A percentile compares a stretch with the other conserved stretches of the same genome.
Conservation (phyloP, 441 rosid species). For the Cnidoscolus chayamansa region DNA sequence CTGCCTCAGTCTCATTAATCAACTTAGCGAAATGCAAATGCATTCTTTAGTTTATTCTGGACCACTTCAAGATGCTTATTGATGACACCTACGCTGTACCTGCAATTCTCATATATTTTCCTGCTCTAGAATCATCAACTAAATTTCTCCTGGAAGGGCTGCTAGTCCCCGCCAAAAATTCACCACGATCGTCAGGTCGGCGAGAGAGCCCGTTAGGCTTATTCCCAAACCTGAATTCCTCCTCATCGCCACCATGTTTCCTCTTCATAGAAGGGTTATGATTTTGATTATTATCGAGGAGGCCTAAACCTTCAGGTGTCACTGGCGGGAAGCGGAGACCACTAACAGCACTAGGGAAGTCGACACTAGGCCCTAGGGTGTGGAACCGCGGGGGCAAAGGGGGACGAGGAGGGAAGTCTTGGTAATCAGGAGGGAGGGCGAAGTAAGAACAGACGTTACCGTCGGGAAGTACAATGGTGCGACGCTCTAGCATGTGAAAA, state of each 20-base stretch:
- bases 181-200: slow-evolving; percentile 21
- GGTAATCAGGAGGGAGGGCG: slow-evolving; percentile 89
- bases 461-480: slow-evolving; percentile 75
- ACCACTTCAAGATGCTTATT: slow-evolving; percentile 54
- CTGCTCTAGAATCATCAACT: slow-evolving; percentile 49
- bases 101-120: slow-evolving; percentile 50
- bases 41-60: slow-evolving; percentile 54
- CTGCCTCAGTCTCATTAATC: slow-evolving; percentile 54
- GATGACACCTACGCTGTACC: slow-evolving; percentile 21
- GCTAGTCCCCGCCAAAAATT: slow-evolving; percentile 36
- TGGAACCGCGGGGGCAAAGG: slow-evolving; percentile 30
- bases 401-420: slow-evolving; percentile 51
- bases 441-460: slow-evolving; percentile 93
- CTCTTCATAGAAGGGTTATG: slow-evolving; percentile 47
- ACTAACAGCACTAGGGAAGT: not conserved
- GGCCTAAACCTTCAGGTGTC: slow-evolving; percentile 39
- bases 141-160: slow-evolving; percentile 32
- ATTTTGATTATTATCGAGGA: slow-evolving; percentile 32
- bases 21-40: slow-evolving; percentile 59
- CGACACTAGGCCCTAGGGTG: slow-evolving; percentile 20
- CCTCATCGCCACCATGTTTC: slow-evolving; percentile 45
- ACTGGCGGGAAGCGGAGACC: slow-evolving; percentile 27
- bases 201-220: slow-evolving; percentile 37
- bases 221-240: slow-evolving; percentile 31
- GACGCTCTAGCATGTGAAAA: slow-evolving; percentile 93